Conservation (phyloP, 352 stramenopile genomes). For the Phytopythium sindhum region DNA sequence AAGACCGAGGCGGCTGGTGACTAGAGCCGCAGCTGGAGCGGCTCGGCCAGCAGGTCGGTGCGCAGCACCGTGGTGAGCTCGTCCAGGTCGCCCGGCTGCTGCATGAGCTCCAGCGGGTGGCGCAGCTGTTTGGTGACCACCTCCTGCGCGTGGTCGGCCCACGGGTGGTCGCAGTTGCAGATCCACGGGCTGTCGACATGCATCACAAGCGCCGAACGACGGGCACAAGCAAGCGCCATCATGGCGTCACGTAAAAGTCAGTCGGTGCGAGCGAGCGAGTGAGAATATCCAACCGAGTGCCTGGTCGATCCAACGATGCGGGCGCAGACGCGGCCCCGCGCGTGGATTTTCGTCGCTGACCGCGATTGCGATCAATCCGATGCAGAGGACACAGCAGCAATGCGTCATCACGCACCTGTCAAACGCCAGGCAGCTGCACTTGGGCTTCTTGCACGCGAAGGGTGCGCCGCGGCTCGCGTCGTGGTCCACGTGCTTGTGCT, state of each 20-base stretch:
- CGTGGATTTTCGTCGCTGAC: slow-evolving; percentile 2
- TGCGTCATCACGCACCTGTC: slow-evolving; percentile 40
- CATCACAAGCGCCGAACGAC: background rate
- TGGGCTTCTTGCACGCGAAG: slow-evolving; percentile 49
- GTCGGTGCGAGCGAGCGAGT: background rate
- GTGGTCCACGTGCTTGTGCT: slow-evolving; percentile 79
- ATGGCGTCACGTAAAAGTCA: background rate
- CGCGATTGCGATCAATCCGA: background rate
- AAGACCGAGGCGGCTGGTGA: background rate
- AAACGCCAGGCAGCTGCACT: slow-evolving; percentile 59
- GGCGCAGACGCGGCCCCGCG: background rate
- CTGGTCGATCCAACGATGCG: slow-evolving; percentile 1
- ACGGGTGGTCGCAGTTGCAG: slow-evolving; percentile 80
- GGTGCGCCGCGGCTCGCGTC: slow-evolving; percentile 31
- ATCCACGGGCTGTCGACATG: slow-evolving; percentile 54
- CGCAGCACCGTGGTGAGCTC: slow-evolving; percentile 57
- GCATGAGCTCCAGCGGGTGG: slow-evolving; percentile 37
- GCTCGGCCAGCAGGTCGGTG: slow-evolving; percentile 50
- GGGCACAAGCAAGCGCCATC: background rate
- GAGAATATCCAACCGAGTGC: slow-evolving; percentile 2
- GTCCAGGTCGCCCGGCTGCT: slow-evolving; percentile 30
- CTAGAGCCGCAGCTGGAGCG: slow-evolving; percentile 34
- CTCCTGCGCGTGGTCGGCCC: slow-evolving; percentile 45
- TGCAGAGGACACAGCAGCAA: background rate
- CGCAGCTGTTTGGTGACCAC: slow-evolving; percentile 48